Conservation (phyloP, 768 basidiomycete genomes). For the Kwoniella newhampshirensis region DNA sequence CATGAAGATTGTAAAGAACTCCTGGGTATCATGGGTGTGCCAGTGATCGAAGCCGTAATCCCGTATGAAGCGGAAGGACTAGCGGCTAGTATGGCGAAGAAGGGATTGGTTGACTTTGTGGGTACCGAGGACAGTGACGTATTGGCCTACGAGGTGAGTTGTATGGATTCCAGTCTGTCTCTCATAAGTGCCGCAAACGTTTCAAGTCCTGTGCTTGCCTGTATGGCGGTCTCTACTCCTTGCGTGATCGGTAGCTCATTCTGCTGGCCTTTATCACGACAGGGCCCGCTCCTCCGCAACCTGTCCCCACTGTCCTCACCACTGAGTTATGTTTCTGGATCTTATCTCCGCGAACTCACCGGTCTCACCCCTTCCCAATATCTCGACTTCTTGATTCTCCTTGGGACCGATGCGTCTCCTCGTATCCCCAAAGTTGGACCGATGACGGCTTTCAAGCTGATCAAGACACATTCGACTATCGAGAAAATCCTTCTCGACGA, state of each 20-base stretch:
- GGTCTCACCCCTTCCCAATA: slow-evolving; percentile 62
- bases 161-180: neutral
- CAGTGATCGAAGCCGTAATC: slow-evolving; percentile 67
- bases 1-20: slow-evolving; percentile 72
- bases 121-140: slow-evolving; percentile 71
- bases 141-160: slow-evolving; percentile 35
- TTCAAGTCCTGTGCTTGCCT: too few species aligned
- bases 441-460: slow-evolving; percentile 70
- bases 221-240: too few species aligned
- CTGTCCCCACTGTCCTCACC: slow-evolving; percentile 65
- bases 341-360: slow-evolving; percentile 63
- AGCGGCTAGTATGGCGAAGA: slow-evolving; percentile 71
- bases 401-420: slow-evolving; percentile 87
- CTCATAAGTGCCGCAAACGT: too few species aligned
- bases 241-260: too few species aligned
- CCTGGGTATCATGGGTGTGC: slow-evolving; percentile 76
- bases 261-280: slow-evolving; percentile 4
- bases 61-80: slow-evolving; percentile 83
- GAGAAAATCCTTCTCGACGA: slow-evolving; percentile 63
- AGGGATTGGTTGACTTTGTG: slow-evolving; percentile 80
- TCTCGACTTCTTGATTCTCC: slow-evolving; percentile 79
- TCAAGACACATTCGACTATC: slow-evolving; percentile 69
- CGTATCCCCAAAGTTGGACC: slow-evolving; percentile 83
- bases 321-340: slow-evolving; percentile 65
- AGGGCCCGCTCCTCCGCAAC: slow-evolving; percentile 75